phyloP scores from a whole-genome alignment of 164 flowering plant genomes.

The Annona cherimola region DNA sequence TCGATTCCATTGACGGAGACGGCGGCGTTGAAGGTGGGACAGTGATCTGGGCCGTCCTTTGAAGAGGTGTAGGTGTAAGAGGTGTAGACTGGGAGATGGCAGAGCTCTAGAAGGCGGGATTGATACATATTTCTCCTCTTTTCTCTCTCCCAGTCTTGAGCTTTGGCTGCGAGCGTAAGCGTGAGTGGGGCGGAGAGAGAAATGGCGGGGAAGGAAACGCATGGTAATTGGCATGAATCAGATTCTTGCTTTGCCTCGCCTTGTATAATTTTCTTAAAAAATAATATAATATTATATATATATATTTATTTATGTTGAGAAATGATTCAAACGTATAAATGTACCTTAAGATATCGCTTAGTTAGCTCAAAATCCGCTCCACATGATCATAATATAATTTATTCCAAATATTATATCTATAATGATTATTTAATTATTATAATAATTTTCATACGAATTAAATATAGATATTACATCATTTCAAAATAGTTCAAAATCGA shows the following conservation, averaged over 20 bases:
- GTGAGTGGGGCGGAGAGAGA: background rate
- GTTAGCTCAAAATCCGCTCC: too few species aligned
- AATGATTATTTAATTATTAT: too few species aligned
- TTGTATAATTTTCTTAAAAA: too few species aligned
- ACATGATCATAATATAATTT: too few species aligned
- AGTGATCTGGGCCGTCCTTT: constrained; percentile 38
- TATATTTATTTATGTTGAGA: too few species aligned
- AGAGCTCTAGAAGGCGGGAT: constrained; percentile 39
- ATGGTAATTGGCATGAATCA: background rate
- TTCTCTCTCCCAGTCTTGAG: background rate
- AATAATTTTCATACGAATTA: too few species aligned
- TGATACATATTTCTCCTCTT: constrained; percentile 31
- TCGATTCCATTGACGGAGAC: constrained; percentile 31
- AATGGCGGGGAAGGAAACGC: background rate
- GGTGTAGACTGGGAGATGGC: constrained; percentile 35
- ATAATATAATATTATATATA: too few species aligned
- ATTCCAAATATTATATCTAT: too few species aligned
- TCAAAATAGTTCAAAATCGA: too few species aligned
- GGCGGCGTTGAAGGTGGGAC: constrained; percentile 36
- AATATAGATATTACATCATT: too few species aligned
- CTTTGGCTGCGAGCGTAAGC: background rate
- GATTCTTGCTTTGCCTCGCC: background rate
- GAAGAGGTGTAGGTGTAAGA: constrained; percentile 29
- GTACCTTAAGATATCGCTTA: too few species aligned
- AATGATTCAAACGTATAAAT: too few species aligned